phyloP scores from a whole-genome alignment of 495 filamentous ascomycete genomes.

The Neurospora sp. region DNA sequence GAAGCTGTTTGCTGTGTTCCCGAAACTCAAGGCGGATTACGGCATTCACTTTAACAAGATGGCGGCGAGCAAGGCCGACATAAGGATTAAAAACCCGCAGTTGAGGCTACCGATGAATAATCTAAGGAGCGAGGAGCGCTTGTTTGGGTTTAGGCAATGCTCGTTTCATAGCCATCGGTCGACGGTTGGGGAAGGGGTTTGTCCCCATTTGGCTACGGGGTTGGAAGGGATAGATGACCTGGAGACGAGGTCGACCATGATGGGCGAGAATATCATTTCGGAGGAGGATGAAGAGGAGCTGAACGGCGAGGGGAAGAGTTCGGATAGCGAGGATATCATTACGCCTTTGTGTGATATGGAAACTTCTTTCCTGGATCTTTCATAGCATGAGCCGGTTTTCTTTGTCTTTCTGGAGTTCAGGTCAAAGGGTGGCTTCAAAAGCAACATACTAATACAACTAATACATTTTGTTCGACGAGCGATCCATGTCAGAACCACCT shows the following conservation, averaged over 20 bases:
- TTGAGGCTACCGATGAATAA: constrained; percentile 34
- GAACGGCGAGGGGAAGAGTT: constrained; percentile 4
- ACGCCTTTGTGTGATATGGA: constrained; percentile 17
- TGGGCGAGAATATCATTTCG: not conserved
- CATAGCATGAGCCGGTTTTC: not conserved
- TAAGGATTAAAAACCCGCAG: constrained; percentile 40
- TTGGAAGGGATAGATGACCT: not conserved
- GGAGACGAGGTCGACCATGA: not conserved
- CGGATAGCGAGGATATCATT: constrained; percentile 12
- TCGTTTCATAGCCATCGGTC: constrained; percentile 38
- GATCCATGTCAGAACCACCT: not conserved
- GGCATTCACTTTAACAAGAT: constrained; percentile 32
- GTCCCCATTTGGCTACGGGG: constrained; percentile 23
- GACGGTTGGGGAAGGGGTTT: constrained; percentile 30
- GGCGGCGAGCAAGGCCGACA: constrained; percentile 28
- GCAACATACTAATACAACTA: not conserved
- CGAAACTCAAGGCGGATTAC: constrained; percentile 32
- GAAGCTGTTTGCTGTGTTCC: constrained; percentile 24
- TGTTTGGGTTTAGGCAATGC: constrained; percentile 39
- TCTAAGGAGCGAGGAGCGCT: constrained; percentile 32
- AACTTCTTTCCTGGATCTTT: constrained; percentile 17
- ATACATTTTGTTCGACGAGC: not conserved
- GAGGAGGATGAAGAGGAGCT: constrained; percentile 1
- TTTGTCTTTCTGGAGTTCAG: not conserved
- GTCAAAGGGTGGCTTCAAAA: not conserved